These are phyloP conservation scores for Quercus berberidifolia DNA, from an alignment of 306 rosid genomes.

Conservation along the genomic window DNA sequence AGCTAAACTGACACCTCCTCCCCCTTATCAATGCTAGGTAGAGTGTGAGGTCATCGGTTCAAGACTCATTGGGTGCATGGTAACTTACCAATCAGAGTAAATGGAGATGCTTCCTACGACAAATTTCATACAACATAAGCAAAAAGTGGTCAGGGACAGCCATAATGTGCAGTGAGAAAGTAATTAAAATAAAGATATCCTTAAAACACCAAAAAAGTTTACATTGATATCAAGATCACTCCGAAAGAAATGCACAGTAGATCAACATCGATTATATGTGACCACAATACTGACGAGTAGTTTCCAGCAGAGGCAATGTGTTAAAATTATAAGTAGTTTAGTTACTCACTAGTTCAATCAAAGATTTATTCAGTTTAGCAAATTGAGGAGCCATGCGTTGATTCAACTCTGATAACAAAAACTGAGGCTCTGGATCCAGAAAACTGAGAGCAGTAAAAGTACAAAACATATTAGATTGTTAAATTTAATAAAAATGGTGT, in stretches of 20 bases:
- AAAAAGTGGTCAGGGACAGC: not conserved
- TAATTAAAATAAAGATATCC: not conserved
- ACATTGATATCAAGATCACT: not conserved
- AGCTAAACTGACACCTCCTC: no score
- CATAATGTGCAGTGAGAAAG: not conserved
- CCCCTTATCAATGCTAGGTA: no score
- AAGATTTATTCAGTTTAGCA: constrained; percentile 81
- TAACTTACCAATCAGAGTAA: no score
- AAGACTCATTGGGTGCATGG: no score
- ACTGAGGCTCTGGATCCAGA: constrained; percentile 73
- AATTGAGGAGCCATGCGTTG: constrained; percentile 81
- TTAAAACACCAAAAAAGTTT: not conserved
- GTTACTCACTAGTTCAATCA: constrained; percentile 67
- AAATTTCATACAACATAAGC: not conserved
- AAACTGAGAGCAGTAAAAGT: constrained; percentile 38
- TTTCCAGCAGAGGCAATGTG: not conserved
- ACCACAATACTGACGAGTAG: not conserved
- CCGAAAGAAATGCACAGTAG: not conserved
- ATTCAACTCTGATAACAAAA: constrained; percentile 73
- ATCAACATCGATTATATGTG: not conserved
- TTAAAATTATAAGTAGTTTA: not conserved
- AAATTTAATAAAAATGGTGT: not conserved
- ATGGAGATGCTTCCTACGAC: not conserved
- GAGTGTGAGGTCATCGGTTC: no score
- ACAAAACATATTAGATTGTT: not conserved